Evolutionary conservation across 305 asterid genomes (phyloP), one percentile per base, ranked within the genome.

Genomic region (Andrographis paniculata): DNA sequence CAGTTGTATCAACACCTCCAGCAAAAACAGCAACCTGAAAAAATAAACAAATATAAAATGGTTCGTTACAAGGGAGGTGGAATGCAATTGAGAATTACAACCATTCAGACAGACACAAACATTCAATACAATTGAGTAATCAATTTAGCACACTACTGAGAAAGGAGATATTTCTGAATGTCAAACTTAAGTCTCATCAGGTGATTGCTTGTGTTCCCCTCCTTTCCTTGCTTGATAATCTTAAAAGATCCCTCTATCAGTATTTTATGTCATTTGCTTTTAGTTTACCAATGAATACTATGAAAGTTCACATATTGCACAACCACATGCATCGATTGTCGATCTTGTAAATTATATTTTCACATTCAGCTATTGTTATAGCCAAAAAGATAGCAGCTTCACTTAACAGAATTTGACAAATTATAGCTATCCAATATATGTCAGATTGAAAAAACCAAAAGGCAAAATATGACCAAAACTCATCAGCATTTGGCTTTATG

Each of bases 1-100:
- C 92, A 55, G 92, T 58, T 19, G 97, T 84, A 61, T 87, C 97
- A 60, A 87, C 92, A 51, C 97, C 97, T 20, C 91, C 85, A 53
- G 35, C 93, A 66, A 87, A 87, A 46, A 84, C 95, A 24, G 87
- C 95, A 65, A 87, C 94, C 94, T 87, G 72, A 52, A 36, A 63
- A 21, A 67, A 36, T 11, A 23, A 50, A 19, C 0, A 17, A 15
- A 19, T 18, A 52, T 31, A 36, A 38, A 35, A 56, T 45, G 55
- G 45, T 46, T 36, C n/a, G 36, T 48, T 39, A 28, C 23, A 40
- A 21, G 19, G 17, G 31, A 9, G 20, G 28, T 27, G 35, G 50
- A 53, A 42, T 48, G 52, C 18, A 45, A 44, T 38, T 53, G 16
- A 42, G 10, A 52, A 41, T 48, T 39, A 31, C 27, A 41, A 22